Conservation (phyloP, 345 rosid species). For the Atalantia buxifolia region DNA sequence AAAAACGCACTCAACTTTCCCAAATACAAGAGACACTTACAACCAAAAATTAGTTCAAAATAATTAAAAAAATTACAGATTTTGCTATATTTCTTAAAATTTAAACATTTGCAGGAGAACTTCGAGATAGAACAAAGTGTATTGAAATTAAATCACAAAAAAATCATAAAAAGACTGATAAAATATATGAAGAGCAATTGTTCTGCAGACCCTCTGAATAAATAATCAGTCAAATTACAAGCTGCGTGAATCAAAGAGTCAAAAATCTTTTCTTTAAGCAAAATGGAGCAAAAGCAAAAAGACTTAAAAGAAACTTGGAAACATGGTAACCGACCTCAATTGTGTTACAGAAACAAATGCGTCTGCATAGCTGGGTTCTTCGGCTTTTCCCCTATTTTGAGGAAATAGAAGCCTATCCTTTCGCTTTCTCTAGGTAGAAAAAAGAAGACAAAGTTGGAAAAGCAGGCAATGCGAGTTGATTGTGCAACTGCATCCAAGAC, state of each 20-base stretch:
- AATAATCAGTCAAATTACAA: not conserved
- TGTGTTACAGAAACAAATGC: not conserved
- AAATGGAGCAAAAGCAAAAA: slow-evolving; percentile 4
- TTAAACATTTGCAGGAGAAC: not conserved
- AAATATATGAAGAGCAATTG: not conserved
- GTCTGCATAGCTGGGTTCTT: not conserved
- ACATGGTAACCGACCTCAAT: not conserved
- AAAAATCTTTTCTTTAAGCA: not conserved
- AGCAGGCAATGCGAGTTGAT: not conserved
- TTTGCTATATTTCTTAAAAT: not conserved
- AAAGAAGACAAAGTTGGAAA: not conserved
- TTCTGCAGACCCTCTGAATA: not conserved
- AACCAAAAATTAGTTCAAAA: not conserved
- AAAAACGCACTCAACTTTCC: not conserved
- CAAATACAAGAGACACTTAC: not conserved
- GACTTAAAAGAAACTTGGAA: not conserved
- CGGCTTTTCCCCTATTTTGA: not conserved
- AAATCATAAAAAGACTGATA: not conserved
- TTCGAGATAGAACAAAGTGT: not conserved
- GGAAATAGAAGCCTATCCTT: not conserved
- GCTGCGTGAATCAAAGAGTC: not conserved
- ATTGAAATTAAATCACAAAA: not conserved
- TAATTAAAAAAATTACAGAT: not conserved
- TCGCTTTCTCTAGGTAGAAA: not conserved
- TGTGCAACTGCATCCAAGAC: not conserved